Evolutionary conservation across 2,329 filamentous ascomycete species (phyloP), one percentile per base, ranked within the genome.

Genomic region (Aspergillus sp.): DNA sequence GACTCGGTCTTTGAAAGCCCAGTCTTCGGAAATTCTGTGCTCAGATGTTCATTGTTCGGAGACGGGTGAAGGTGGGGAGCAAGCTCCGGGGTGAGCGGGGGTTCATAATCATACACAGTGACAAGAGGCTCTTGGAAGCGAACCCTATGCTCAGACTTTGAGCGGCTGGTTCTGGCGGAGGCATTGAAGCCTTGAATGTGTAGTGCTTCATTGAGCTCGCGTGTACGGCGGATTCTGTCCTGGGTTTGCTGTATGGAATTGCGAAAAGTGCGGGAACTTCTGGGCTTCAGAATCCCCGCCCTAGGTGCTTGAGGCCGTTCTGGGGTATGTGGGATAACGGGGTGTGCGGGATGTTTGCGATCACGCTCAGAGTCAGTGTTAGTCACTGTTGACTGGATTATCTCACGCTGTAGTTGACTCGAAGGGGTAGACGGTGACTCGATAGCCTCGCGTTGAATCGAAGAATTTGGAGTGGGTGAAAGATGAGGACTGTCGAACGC

Each of bases 91-190:
- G 51, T 44, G 27, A 41, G 37, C 24, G 17, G 22, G 30, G 46
- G 30, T 17, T 42, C 46, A 20, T 33, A 19, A 20, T 37, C 37
- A 17, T 27, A 39, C 11, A 49, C 52, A 15, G 51, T 51, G 13
- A 58, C 49, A 17, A 62, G 37, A 39, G 61, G 61, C n/a, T 57
- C 54, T 3, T 48, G 45, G 34, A 64, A 65, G n/a, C 48, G 61
- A 33, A 61, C 61, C n/a, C 19, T 57, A 19, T 41, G 53, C 27
- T 42, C 51, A 4, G 27, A 45, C 45, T 56, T 59, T 12, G 39
- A 13, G 27, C 8, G 27, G 27, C 27, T 30, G 9, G 27, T 30
- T 30, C 27, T 30, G 27, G 7, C 8, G 9, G 27, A 30, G 27
- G 27, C 42, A 20, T 39, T 20, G 20, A 52, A 34, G 12, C 52